phyloP scores from a whole-genome alignment of 768 basidiomycete genomes.

The Trametes punicea region DNA sequence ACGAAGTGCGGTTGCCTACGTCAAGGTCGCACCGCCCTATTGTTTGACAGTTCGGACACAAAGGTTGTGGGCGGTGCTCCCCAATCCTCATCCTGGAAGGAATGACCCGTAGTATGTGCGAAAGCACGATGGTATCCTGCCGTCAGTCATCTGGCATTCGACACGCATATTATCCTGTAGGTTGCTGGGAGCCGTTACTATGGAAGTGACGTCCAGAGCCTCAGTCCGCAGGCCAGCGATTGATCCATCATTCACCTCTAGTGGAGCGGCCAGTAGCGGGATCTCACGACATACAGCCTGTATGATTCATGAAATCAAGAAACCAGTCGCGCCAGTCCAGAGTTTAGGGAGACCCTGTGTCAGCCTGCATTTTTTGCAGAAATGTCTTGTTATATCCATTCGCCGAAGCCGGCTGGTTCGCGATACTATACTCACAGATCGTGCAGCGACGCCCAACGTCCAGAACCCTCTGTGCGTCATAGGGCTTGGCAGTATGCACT shows the following conservation, averaged over 20 bases:
- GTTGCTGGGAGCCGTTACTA: conserved; percentile 1
- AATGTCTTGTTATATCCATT: no score
- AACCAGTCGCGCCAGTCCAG: background rate
- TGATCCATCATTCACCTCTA: conserved; percentile 2
- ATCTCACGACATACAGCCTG: conserved; percentile 12
- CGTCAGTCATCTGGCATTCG: background rate
- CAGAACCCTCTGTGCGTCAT: no score
- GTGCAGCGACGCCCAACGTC: no score
- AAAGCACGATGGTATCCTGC: background rate
- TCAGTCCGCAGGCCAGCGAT: background rate
- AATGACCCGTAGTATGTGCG: no score
- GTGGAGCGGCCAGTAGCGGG: background rate
- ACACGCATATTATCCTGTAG: background rate
- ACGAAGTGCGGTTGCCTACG: no score
- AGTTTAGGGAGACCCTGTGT: background rate
- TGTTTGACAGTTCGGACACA: no score
- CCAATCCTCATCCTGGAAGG: background rate
- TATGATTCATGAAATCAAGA: background rate
- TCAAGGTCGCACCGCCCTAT: no score
- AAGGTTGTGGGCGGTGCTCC: no score
- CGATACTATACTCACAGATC: no score
- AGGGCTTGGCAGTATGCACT: no score
- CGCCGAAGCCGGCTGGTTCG: no score
- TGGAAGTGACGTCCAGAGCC: background rate
- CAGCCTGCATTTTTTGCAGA: background rate